Conservation (phyloP, 371 early-diverging fungal species). For the Gilbertella persicaria region DNA sequence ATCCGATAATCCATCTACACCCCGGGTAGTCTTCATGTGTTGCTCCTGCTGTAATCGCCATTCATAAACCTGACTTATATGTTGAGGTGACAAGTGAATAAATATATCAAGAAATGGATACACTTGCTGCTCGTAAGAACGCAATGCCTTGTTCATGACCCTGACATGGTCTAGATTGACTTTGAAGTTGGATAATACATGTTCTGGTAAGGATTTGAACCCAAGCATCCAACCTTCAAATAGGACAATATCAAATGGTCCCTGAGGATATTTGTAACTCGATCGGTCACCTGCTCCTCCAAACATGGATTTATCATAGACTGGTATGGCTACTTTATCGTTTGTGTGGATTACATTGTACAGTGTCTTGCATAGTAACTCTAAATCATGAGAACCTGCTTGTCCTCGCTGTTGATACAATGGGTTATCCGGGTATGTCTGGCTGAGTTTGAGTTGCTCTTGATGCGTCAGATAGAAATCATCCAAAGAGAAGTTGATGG, state of each 20-base stretch:
- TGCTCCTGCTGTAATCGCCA: conserved; percentile 92
- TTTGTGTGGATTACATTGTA: conserved; percentile 31
- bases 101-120: conserved; percentile 76
- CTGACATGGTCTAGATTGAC: conserved; percentile 42
- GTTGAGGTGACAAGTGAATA: conserved; percentile 67
- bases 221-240: conserved; percentile 97
- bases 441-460: conserved; percentile 61
- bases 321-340: conserved; percentile 57
- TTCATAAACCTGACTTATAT: conserved; percentile 67
- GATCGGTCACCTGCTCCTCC: conserved; percentile 83
- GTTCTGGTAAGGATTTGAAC: conserved; percentile 63
- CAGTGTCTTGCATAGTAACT: conserved; percentile 60
- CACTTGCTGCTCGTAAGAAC: conserved; percentile 52
- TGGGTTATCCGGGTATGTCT: conserved; percentile 60
- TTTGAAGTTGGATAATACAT: conserved; percentile 23
- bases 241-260: conserved; percentile 77
- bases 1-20: conserved; percentile 61
- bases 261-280: conserved; percentile 59
- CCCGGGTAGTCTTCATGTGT: conserved; percentile 48
- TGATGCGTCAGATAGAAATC: conserved; percentile 81
- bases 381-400: conserved; percentile 89
- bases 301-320: conserved; percentile 77
- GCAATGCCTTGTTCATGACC: conserved; percentile 57
- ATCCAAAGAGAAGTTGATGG: conserved; percentile 79
- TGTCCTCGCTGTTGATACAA: conserved; percentile 80